Evolutionary conservation across 2,329 filamentous ascomycete genomes (phyloP).

Genomic region (Sphaerulina populicola): DNA sequence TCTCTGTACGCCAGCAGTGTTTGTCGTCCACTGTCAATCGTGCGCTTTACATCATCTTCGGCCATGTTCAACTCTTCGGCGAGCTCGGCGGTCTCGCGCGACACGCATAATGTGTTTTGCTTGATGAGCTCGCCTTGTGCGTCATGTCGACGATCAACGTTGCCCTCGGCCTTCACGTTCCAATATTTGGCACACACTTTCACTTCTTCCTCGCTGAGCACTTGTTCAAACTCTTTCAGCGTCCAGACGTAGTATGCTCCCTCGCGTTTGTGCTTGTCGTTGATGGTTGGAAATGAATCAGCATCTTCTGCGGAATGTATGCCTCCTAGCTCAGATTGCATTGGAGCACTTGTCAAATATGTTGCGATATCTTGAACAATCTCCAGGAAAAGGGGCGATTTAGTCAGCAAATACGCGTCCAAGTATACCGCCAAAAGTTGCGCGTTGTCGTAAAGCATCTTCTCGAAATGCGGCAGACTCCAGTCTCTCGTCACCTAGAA

Average conservation of each 20-base stretch:
- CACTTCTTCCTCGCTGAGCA: conserved; percentile 61
- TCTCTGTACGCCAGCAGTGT: conserved; percentile 66
- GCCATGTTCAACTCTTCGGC: conserved; percentile 66
- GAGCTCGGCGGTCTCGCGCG: conserved; percentile 58
- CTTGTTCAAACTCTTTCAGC: conserved; percentile 69
- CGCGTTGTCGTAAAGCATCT: conserved; percentile 89
- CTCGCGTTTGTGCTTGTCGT: conserved; percentile 74
- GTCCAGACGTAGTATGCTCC: conserved; percentile 96
- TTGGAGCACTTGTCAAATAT: conserved; percentile 68
- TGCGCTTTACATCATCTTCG: conserved; percentile 57
- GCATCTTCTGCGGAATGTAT: conserved; percentile 87
- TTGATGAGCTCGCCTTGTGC: conserved; percentile 90
- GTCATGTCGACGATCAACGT: conserved; percentile 73
- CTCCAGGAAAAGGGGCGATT: conserved; percentile 63
- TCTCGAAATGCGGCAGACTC: conserved; percentile 93
- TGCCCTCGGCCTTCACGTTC: conserved; percentile 75
- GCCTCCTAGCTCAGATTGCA: conserved; percentile 60
- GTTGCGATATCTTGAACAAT: conserved; percentile 73
- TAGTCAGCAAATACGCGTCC: conserved; percentile 68
- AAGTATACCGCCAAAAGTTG: conserved; percentile 76
- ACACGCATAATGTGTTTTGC: conserved; percentile 76
- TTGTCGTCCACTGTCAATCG: conserved; percentile 57
- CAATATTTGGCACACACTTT: conserved; percentile 74
- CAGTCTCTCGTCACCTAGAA: conserved; percentile 72
- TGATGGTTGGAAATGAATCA: conserved; percentile 67